Evolutionary conservation across 768 basidiomycete species (phyloP), one percentile per base, ranked within the genome.

Genomic region (Boletellus sp.): DNA sequence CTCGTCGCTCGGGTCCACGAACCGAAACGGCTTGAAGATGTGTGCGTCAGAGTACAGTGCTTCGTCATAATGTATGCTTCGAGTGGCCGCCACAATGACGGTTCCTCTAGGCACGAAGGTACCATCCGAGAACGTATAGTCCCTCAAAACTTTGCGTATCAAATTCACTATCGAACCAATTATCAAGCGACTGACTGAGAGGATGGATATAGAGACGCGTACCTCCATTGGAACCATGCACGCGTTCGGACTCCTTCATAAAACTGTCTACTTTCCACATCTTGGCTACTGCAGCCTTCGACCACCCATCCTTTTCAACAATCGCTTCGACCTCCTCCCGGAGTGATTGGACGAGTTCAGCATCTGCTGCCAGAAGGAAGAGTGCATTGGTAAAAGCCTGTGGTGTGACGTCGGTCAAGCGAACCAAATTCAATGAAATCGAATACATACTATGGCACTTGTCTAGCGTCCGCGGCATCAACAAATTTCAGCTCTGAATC

Each of bases 21-120:
- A 81, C 6, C 81, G 77, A 62, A 77, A 79, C 0, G 74, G 74
- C 19, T 79, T 70, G 49, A 83, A 77, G 5, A 47, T 51, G 1
- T 62, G n/a, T 0, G 76, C 58, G 34, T 72, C 63, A 4, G 66
- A 51, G 44, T 77, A 75, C 6, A 52, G 1, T 4, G 33, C 19
- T 1, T 43, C 38, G 22, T 65, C 61, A 5, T 11, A 28, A 32
- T 70, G 69, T 0, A 60, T 28, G 6, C 62, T 53, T 26, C 53
- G 56, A 0, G 56, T 23, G 2, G 67, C 52, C 3, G 58, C 56
- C 0, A 54, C 42, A 1, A 74, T 11, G 15, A 54, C 44, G 6
- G 63, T 62, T 3, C 68, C 74, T 10, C 62, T 55, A 0, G 73
- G 74, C 26, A 72, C 38, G 17, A 67, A 51, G 0, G 72, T 72